Base-by-base conservation (phyloP, 768 basidiomycete species). In the Boletus vermiculosoides region DNA sequence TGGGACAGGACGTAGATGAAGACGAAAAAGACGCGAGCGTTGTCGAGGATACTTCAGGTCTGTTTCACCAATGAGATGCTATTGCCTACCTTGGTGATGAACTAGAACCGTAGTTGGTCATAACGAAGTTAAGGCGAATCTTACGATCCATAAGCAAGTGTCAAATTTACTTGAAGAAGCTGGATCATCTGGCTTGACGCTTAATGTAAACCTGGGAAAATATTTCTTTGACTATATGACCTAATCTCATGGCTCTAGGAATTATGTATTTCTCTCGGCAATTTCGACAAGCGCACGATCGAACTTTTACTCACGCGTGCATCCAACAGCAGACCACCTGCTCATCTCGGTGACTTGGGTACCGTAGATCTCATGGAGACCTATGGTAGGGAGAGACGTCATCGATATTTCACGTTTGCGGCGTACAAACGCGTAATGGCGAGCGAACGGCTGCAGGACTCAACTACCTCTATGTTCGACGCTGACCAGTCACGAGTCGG, bases 311-410 rank as follows among this genome's bases (percentile, higher is more conserved):
- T 94, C 33, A 78, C 80, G 16, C 83, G 88, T 44, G 83, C 88
- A 22, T 85, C 85, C 61, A 85, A 80, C 64, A 77, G 67, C 56
- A 77, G 76, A 11, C 84, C 86, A 15, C 92, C 92, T 5, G 57
- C 81, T 6, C 91, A 93, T 69, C 80, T 94, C 15, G 76, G 77
- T 50, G 89, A 94, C 68, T 76, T 90, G 40, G 80, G 84, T 28
- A 81, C 92, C 49, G 80, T 81, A 22, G 82, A 85, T 37, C 70
- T 91, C 30, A 87, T 88, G 80, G 95, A 97, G 73, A 91, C 84
- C 1, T 78, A 80, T 59, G 92, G 92, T 5, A 84, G 93, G 36
- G 92, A 98, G 73, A 86, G 93, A 30, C 87, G 92, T 23, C 84
- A 92, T 68, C 81, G 92, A 59, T 92, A 92, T 67, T 94, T 84